These are phyloP conservation scores for Pyrenophora tritici-repentis DNA, from an alignment of 2,329 filamentous ascomycete species.

Conservation along the genomic window DNA sequence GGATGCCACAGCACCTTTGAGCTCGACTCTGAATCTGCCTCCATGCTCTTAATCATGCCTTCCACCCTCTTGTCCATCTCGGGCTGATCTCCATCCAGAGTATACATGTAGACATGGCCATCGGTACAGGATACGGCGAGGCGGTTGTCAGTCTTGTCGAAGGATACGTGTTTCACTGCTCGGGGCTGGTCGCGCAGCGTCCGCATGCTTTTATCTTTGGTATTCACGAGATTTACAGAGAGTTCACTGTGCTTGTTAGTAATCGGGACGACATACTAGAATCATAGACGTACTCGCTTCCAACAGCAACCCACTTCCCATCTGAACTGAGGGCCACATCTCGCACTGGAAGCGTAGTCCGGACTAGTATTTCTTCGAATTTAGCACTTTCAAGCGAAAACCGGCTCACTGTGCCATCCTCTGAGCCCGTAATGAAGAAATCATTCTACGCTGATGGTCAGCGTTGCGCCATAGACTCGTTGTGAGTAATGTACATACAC, in stretches of 20 bases:
- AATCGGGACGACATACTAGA: constrained; percentile 1
- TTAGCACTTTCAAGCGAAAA: constrained; percentile 77
- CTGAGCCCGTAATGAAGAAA: constrained; percentile 86
- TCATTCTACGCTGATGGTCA: constrained; percentile 60
- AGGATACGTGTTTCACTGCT: constrained; percentile 88
- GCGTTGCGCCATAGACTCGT: constrained; percentile 1
- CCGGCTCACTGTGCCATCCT: constrained; percentile 94
- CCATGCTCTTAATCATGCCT: constrained; percentile 78
- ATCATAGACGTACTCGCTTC: constrained; percentile 72
- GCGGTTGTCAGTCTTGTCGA: constrained; percentile 77
- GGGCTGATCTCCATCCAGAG: constrained; percentile 75
- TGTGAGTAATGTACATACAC: constrained; percentile 50
- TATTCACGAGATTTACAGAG: constrained; percentile 85
- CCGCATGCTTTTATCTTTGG: constrained; percentile 76
- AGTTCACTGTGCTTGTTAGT: constrained; percentile 65
- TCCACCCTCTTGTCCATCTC: constrained; percentile 83
- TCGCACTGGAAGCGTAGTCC: constrained; percentile 83
- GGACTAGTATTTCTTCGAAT: constrained; percentile 81
- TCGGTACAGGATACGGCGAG: constrained; percentile 85
- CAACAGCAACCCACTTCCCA: constrained; percentile 85
- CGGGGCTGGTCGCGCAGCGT: constrained; percentile 82
- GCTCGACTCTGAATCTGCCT: constrained; percentile 76
- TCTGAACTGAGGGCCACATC: constrained; percentile 84
- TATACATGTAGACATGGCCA: constrained; percentile 89
- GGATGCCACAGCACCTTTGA: constrained; percentile 87